Base-by-base conservation (phyloP, 2,329 filamentous ascomycete species). In the Aaosphaeria arxii region DNA sequence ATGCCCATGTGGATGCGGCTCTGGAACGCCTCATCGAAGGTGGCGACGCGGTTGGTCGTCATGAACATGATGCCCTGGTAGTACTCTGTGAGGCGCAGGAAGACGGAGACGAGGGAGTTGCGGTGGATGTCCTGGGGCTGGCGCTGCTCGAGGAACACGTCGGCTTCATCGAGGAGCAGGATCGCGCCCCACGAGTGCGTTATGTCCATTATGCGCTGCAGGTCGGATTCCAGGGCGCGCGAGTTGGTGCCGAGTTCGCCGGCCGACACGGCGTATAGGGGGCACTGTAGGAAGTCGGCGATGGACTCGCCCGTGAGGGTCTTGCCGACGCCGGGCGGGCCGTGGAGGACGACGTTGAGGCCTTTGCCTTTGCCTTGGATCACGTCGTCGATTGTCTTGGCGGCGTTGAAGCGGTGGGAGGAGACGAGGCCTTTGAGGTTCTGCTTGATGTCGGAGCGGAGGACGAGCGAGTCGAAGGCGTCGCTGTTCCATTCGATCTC, bases 1-100 rank as follows among this genome's bases (percentile, higher is more conserved):
- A 96, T 76, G 0, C 89, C 88, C 58, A 95, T 86, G 67, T 95
- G 89, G 52, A 95, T 95, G 28, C 91, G 83, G 7, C 85, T 89
- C 64, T 94, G 88, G 76, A 95, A 95, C 0, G 91, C 91, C 52
- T 94, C 89, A 59, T 96, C 91, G 61, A 96, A 95, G 0, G 88
- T 91, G 73, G 87, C 82, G 1, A 95, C 89, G 1, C 90, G 83
- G 66, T 95, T 95, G 2, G 91, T 95, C 0, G 91, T 96, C 29
- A 96, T 71, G 74, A 96, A 95, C 4, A 95, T 70, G 45, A 95
- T 95, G 3, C 91, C 91, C 63, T 95, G 88, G 72, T 95, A 95
- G 68, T 95, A 96, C 70, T 96, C 91, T 0, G 96, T 77, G 48
- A 92, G 78, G 0, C 90, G 84, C 2, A 96, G 75, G 76, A 96